Evolutionary conservation across 2,329 filamentous ascomycete genomes (phyloP), one percentile per base, ranked within the genome.

Genomic region (Alternaria sp.): DNA sequence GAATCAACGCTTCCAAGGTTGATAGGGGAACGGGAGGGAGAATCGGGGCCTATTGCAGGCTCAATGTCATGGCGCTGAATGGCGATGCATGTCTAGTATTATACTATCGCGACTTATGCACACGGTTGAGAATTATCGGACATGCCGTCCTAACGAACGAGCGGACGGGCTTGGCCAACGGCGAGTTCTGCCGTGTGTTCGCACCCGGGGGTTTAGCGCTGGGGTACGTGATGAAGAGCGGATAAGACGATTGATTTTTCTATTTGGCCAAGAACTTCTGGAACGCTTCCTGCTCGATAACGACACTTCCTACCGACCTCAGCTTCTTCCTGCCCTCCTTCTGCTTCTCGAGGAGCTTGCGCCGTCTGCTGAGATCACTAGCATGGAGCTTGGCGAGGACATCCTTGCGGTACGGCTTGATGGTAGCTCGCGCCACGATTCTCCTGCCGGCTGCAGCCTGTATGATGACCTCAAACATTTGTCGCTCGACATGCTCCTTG

Each of bases 381-480:
- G 96, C 96, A 77, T 99, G 96, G 59, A 99, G 83, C 81, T 98
- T 98, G 8, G 91, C 90, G 60, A 97, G 82, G 3, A 99, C 96
- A 73, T 99, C 96, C 80, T 99, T 99, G 50, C 96, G 86, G 80
- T 97, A 99, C 0, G 96, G 93, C 83, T 98, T 98, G 78, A 99
- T 90, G 0, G 94, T 97, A 78, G 98, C 96, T 75, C 96, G 86
- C 0, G 96, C 96, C 5, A 99, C 88, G 55, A 99, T 90, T 54
- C 90, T 88, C 70, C 88, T 89, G 4, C 94, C 95, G 0, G 92
- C 91, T 0, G 92, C 90, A 4, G 96, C 95, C 81, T 99, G 96
- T 67, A 99, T 98, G 59, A 98, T 85, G 21, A 99, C 89, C 82
- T 99, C 96, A 75, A 97, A 99, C 90, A 98, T 96, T 80, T 99